Percentiles rank a stretch among this genome's conserved stretches.
Conservation (phyloP, 2,329 filamentous ascomycete species). For the Mollisia scopiformis region DNA sequence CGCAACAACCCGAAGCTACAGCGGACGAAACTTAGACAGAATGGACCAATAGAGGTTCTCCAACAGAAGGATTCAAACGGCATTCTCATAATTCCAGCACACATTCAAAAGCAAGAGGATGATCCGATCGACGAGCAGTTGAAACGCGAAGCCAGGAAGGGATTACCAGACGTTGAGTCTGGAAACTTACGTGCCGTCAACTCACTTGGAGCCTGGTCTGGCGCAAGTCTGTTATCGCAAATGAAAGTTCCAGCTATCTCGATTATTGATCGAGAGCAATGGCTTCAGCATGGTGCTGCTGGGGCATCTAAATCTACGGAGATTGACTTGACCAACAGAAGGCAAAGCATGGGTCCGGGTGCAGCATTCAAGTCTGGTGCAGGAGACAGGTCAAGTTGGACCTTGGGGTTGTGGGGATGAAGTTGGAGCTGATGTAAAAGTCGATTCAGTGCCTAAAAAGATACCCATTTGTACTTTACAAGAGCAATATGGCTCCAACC, state of each 20-base stretch:
- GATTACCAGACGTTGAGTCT: conserved; percentile 48
- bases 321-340: conserved; percentile 54
- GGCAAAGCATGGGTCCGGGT: conserved; percentile 66
- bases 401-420: conserved; percentile 61
- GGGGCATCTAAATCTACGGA: conserved; percentile 65
- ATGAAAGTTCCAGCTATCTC: conserved; percentile 71
- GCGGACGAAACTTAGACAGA: conserved; percentile 27
- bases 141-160: conserved; percentile 45
- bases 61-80: conserved; percentile 9
- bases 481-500: not conserved
- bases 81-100: conserved; percentile 14
- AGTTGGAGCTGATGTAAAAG: not conserved
- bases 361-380: conserved; percentile 50
- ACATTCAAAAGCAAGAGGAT: conserved; percentile 45
- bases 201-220: conserved; percentile 74
- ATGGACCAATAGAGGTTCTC: conserved; percentile 22
- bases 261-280: conserved; percentile 72
- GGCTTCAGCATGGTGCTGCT: conserved; percentile 66
- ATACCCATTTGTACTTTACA: not conserved
- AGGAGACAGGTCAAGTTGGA: conserved; percentile 54
- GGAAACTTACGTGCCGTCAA: conserved; percentile 68
- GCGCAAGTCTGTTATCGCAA: conserved; percentile 70
- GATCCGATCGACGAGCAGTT: conserved; percentile 64
- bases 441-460: not conserved
- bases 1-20: conserved; percentile 34